Percentiles rank a stretch among this genome's conserved stretches.
Conservation (phyloP, 2,329 filamentous ascomycete species). For the Fusarium stilboides region DNA sequence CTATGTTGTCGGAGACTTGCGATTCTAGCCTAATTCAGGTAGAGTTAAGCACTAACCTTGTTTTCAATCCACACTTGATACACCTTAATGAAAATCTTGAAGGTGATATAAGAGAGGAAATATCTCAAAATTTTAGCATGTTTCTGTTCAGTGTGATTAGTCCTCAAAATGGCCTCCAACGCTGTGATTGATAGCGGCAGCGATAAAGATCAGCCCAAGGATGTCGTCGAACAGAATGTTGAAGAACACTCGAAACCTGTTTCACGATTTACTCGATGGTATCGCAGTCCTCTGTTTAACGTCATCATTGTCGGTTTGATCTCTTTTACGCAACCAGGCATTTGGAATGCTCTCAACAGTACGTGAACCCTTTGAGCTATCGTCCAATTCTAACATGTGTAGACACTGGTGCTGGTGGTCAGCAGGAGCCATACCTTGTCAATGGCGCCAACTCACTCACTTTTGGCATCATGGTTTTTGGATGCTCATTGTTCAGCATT, state of each 20-base stretch:
- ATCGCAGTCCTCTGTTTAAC: conserved; percentile 61
- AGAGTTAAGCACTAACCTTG: conserved; percentile 13
- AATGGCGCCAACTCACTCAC: conserved; percentile 49
- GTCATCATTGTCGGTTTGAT: conserved; percentile 67
- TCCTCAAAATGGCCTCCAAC: conserved; percentile 29
- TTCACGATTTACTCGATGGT: conserved; percentile 45
- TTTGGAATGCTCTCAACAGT: conserved; percentile 71
- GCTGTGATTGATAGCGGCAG: conserved; percentile 26
- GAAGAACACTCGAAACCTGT: conserved; percentile 39
- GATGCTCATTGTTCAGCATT: conserved; percentile 58
- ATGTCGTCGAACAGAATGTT: conserved; percentile 22
- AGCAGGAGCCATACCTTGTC: conserved; percentile 64
- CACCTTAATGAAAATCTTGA: conserved; percentile 9
- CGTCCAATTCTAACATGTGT: not conserved
- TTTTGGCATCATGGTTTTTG: conserved; percentile 62
- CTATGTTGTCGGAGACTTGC: conserved; percentile 31
- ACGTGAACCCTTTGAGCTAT: rapidly evolving
- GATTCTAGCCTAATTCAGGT: conserved; percentile 39
- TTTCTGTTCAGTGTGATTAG: not conserved
- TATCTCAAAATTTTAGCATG: not conserved
- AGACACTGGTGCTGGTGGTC: conserved; percentile 67
- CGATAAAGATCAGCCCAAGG: conserved; percentile 38
- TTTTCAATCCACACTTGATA: conserved; percentile 32
- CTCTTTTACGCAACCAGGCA: conserved; percentile 65
- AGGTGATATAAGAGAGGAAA: conserved; percentile 13